These are phyloP conservation scores for Salix suchowensis DNA, from an alignment of 345 rosid species.

Conservation along the genomic window DNA sequence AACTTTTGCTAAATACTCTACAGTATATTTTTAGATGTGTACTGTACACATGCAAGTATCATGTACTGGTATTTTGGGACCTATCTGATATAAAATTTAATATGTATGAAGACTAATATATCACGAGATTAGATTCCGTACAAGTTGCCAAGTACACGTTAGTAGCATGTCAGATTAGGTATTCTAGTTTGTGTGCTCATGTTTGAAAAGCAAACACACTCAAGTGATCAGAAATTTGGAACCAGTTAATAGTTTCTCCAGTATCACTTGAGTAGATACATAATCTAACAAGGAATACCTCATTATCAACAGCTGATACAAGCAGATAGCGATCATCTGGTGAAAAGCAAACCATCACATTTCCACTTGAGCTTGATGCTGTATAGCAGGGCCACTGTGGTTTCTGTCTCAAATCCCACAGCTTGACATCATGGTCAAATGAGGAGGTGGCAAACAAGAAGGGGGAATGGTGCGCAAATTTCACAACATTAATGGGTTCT, in stretches of 20 bases:
- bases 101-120: no score
- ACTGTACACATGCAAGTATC: no score
- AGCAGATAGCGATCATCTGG: slow-evolving; percentile 97
- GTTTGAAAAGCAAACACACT: no score
- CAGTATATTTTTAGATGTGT: no score
- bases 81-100: no score
- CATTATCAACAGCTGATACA: slow-evolving; percentile 91
- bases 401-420: slow-evolving; percentile 90
- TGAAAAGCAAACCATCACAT: slow-evolving; percentile 98
- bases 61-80: no score
- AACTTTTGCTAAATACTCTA: no score
- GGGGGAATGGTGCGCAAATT: slow-evolving; percentile 86
- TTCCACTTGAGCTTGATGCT: slow-evolving; percentile 72
- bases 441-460: slow-evolving; percentile 89
- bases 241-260: not conserved
- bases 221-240: not conserved
- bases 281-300: slow-evolving; percentile 42
- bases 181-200: no score
- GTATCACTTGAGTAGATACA: no score
- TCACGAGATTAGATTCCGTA: no score
- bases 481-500: slow-evolving; percentile 90
- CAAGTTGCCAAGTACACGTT: no score
- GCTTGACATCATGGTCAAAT: slow-evolving; percentile 80
- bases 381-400: slow-evolving; percentile 78
- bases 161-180: no score